Base-by-base conservation (phyloP, 2,329 filamentous ascomycete genomes). In the Aspergillus sp. region DNA sequence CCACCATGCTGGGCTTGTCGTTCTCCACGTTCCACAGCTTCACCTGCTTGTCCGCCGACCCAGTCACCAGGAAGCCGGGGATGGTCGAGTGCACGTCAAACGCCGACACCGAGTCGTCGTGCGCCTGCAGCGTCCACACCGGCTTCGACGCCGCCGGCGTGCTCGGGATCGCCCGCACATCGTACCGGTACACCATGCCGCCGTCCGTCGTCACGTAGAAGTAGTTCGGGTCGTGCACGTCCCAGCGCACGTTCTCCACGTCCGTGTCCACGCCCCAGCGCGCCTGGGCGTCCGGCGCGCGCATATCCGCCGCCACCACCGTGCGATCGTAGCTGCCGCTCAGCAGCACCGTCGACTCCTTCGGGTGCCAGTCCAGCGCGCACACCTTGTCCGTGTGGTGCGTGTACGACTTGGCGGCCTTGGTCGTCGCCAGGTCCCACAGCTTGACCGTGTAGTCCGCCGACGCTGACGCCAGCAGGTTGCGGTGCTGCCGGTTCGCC, bases 341-440 rank as follows among this genome's bases (percentile, higher is more conserved):
- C 54, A 99, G 81, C 20, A 99, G 81, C 17, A 95, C 85, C 0
- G 94, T 96, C 2, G 92, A 85, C 71, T 96, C 89, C 41, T 81
- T 82, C 0, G 89, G 82, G 77, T 97, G 90, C 94, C 95, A 99
- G 60, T 93, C 88, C 51, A 99, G 77, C 19, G 93, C 90, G 81
- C 92, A 99, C 60, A 97, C 92, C 77, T 99, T 99, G 80, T 96
- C 94, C 33, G 90, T 95, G 76, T 99, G 94, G 75, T 95, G 90
- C 14, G 84, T 82, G 79, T 99, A 99, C 42, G 92, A 96, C 76
- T 96, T 94, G 64, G 94, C 94, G 73, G 91, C 96, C 72, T 87
- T 91, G 55, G 89, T 83, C 3, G 90, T 96, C 76, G 91, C 89
- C 57, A 99, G 79, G 70, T 99, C 94, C 94, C 94, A 99, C 17